These are phyloP conservation scores for Fusarium buharicum DNA, from an alignment of 2,329 filamentous ascomycete genomes.

Conservation along the genomic window DNA sequence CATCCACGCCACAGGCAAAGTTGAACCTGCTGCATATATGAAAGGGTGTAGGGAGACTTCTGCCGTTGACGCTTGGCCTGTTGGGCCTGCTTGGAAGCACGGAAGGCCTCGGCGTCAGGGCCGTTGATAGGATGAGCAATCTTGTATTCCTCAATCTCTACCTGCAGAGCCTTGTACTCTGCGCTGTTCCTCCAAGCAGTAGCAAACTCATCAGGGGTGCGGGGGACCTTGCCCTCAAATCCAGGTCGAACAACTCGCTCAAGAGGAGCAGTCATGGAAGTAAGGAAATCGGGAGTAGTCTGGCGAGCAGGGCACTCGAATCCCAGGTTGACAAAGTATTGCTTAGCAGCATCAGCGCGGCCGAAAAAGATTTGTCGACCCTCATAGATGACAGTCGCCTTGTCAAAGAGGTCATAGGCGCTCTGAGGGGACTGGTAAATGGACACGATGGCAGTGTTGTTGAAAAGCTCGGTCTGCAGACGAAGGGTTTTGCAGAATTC, in stretches of 20 bases:
- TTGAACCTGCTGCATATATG: slow-evolving; percentile 76
- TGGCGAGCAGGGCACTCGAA: slow-evolving; percentile 74
- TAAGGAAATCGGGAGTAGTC: slow-evolving; percentile 78
- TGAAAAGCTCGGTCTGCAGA: slow-evolving; percentile 73
- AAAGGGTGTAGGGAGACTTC: slow-evolving; percentile 85
- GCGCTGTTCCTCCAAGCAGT: slow-evolving; percentile 66
- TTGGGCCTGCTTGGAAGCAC: slow-evolving; percentile 63
- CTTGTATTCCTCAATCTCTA: slow-evolving; percentile 67
- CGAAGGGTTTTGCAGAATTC: slow-evolving; percentile 79
- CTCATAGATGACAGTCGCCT: slow-evolving; percentile 68
- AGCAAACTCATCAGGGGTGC: slow-evolving; percentile 71
- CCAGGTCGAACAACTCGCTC: slow-evolving; percentile 67
- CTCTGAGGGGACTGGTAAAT: slow-evolving; percentile 77
- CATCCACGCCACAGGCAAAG: slow-evolving; percentile 87
- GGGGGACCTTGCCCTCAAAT: slow-evolving; percentile 65
- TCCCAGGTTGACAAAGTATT: slow-evolving; percentile 74
- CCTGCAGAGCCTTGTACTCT: slow-evolving; percentile 62
- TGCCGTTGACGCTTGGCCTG: slow-evolving; percentile 69
- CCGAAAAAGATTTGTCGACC: slow-evolving; percentile 73
- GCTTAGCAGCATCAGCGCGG: slow-evolving; percentile 65
- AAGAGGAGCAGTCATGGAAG: slow-evolving; percentile 71
- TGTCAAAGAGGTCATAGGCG: slow-evolving; percentile 73
- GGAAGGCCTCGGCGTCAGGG: slow-evolving; percentile 67
- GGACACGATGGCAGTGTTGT: slow-evolving; percentile 73
- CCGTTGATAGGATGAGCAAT: slow-evolving; percentile 62